Percentiles rank a stretch among this genome's conserved stretches.
Evolutionary conservation across 331 rosid species (phyloP).

Genomic region (Cucumis variabilis): DNA sequence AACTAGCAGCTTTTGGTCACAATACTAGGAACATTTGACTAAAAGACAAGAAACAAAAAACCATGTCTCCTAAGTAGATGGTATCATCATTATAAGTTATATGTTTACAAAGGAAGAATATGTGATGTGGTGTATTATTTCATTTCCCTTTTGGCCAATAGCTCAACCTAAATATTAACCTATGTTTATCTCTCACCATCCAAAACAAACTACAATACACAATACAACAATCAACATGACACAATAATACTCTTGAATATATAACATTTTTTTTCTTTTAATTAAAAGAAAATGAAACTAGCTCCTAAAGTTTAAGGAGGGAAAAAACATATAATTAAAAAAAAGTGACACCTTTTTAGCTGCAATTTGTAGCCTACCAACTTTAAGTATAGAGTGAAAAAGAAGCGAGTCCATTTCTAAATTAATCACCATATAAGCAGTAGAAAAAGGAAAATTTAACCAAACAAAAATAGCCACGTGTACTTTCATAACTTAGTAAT

Average conservation of each 20-base stretch:
- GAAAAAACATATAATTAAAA: neutral
- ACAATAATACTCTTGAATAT: neutral
- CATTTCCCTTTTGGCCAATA: neutral
- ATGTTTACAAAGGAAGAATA: neutral
- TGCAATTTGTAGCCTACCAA: neutral
- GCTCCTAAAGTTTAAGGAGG: neutral
- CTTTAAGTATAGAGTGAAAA: neutral
- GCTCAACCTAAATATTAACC: neutral
- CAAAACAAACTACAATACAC: neutral
- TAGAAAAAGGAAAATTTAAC: neutral
- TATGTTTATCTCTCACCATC: too few species aligned
- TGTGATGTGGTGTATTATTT: neutral
- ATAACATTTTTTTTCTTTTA: neutral
- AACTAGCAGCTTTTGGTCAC: neutral
- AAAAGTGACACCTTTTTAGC: neutral
- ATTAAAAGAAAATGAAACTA: neutral
- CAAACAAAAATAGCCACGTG: neutral
- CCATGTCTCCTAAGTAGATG: slow-evolving; percentile 11
- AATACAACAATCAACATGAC: neutral
- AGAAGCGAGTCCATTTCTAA: neutral
- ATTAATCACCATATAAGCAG: neutral
- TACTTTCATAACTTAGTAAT: neutral
- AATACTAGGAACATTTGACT: neutral
- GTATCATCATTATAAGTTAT: neutral
- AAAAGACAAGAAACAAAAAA: neutral